Percentiles rank a stretch among this genome's conserved stretches.
phyloP scores from a whole-genome alignment of 2,329 filamentous ascomycete species.

The Microdochium trichocladiopsis region DNA sequence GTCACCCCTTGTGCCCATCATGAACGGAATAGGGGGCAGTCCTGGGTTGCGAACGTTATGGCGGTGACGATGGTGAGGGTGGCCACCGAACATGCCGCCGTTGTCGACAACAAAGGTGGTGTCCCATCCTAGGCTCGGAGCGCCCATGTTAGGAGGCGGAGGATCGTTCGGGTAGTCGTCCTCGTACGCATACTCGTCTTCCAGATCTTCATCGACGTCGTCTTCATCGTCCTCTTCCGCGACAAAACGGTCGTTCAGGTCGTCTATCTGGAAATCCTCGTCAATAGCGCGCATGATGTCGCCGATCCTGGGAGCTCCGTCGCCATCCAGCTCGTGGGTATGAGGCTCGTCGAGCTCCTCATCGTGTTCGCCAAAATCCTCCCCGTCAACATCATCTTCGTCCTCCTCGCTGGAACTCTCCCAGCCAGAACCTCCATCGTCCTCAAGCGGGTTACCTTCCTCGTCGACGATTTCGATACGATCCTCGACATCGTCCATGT shows the following conservation, averaged over 20 bases:
- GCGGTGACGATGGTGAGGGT: constrained; percentile 47
- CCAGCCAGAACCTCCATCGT: constrained; percentile 54
- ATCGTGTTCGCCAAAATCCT: constrained; percentile 43
- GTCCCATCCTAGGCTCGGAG: constrained; percentile 49
- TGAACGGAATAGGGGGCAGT: constrained; percentile 40
- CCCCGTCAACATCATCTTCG: constrained; percentile 46
- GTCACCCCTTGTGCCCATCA: constrained; percentile 20
- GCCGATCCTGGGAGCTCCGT: constrained; percentile 26
- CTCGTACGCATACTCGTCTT: constrained; percentile 58
- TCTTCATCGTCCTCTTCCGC: constrained; percentile 53
- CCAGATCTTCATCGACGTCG: constrained; percentile 60
- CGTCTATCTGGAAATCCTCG: constrained; percentile 46
- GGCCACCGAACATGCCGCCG: constrained; percentile 30
- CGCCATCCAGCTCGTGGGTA: constrained; percentile 35
- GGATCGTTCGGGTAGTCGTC: constrained; percentile 47
- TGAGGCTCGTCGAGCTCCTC: constrained; percentile 46
- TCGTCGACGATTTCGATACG: constrained; percentile 58
- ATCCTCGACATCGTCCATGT: constrained; percentile 42
- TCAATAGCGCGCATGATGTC: constrained; percentile 50
- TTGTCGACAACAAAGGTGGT: constrained; percentile 40
- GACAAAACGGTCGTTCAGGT: constrained; percentile 44
- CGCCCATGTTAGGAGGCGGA: constrained; percentile 33
- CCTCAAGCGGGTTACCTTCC: constrained; percentile 50
- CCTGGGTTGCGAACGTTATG: constrained; percentile 49
- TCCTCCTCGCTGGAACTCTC: constrained; percentile 54